Evolutionary conservation across 2,329 filamentous ascomycete species (phyloP).

Genomic region (Magnaporthales sp.): DNA sequence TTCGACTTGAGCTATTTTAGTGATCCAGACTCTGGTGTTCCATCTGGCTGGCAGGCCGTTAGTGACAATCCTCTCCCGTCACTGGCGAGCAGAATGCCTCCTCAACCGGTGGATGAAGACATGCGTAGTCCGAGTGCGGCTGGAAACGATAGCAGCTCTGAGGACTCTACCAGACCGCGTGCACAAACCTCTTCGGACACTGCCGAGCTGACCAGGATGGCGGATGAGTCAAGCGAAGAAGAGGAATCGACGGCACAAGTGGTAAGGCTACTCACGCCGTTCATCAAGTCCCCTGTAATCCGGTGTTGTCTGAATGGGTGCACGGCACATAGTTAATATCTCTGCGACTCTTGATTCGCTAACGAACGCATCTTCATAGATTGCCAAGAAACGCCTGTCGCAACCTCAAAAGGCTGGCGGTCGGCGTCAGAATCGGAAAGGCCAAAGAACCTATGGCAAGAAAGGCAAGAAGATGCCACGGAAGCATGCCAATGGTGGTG

Average conservation of each 20-base stretch:
- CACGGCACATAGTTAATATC: neutral
- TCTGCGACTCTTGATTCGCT: neutral
- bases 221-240: slow-evolving; percentile 44
- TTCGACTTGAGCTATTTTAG: slow-evolving; percentile 68
- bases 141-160: slow-evolving; percentile 32
- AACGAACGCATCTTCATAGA: neutral
- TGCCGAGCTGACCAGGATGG: slow-evolving; percentile 40
- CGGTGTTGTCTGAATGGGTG: neutral
- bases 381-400: slow-evolving; percentile 9
- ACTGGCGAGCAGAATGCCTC: slow-evolving; percentile 36
- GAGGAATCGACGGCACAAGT: slow-evolving; percentile 25
- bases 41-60: slow-evolving; percentile 59
- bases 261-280: neutral
- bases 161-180: slow-evolving; percentile 30
- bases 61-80: slow-evolving; percentile 52
- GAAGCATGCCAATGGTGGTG: slow-evolving; percentile 29
- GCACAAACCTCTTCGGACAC: slow-evolving; percentile 17
- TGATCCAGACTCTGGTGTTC: slow-evolving; percentile 49
- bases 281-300: neutral
- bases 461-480: slow-evolving; percentile 37
- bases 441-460: slow-evolving; percentile 36
- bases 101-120: slow-evolving; percentile 35
- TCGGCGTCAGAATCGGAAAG: slow-evolving; percentile 19
- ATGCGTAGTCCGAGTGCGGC: slow-evolving; percentile 37
- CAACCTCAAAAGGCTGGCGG: slow-evolving; percentile 3